Percentiles rank a stretch among this genome's conserved stretches.
These are phyloP conservation scores for Haplosporangium gracile DNA, from an alignment of 192 early-diverging fungal genomes.

Conservation along the genomic window DNA sequence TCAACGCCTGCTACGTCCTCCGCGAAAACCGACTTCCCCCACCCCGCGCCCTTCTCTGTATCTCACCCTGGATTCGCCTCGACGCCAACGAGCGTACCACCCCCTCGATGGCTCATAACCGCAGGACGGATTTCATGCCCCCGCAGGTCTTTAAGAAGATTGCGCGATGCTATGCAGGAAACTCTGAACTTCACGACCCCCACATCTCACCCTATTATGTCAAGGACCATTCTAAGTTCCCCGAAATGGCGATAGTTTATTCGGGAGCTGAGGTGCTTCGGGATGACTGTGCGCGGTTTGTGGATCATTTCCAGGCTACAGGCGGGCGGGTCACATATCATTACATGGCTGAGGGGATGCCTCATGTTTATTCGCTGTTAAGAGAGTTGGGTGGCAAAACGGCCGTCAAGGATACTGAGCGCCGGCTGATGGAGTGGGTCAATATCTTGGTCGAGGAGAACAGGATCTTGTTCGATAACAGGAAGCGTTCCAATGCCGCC, in stretches of 20 bases:
- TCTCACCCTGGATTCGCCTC: constrained; percentile 49
- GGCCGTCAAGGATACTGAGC: constrained; percentile 51
- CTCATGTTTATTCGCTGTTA: constrained; percentile 37
- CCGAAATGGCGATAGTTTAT: constrained; percentile 46
- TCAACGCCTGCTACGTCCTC: constrained; percentile 44
- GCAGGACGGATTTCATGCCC: constrained; percentile 51
- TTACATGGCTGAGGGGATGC: constrained; percentile 53
- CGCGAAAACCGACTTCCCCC: constrained; percentile 38
- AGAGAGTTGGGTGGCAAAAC: constrained; percentile 48
- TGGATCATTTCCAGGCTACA: constrained; percentile 43
- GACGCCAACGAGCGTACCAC: constrained; percentile 37
- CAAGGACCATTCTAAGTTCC: constrained; percentile 48
- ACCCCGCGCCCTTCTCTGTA: constrained; percentile 48
- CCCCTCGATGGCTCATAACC: constrained; percentile 54
- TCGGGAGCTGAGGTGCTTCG: constrained; percentile 31
- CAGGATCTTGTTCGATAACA: constrained; percentile 42
- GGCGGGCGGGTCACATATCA: constrained; percentile 48
- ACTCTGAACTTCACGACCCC: constrained; percentile 32
- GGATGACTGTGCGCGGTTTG: constrained; percentile 46
- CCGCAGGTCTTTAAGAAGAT: constrained; percentile 56
- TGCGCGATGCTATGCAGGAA: constrained; percentile 40
- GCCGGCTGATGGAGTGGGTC: constrained; percentile 51
- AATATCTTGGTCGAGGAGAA: constrained; percentile 55
- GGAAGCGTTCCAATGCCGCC: constrained; percentile 39
- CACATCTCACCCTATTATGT: constrained; percentile 54